Percentiles rank a stretch among this genome's conserved stretches.
These are phyloP conservation scores for Corchorus capsularis DNA, from an alignment of 345 rosid genomes.

Conservation along the genomic window DNA sequence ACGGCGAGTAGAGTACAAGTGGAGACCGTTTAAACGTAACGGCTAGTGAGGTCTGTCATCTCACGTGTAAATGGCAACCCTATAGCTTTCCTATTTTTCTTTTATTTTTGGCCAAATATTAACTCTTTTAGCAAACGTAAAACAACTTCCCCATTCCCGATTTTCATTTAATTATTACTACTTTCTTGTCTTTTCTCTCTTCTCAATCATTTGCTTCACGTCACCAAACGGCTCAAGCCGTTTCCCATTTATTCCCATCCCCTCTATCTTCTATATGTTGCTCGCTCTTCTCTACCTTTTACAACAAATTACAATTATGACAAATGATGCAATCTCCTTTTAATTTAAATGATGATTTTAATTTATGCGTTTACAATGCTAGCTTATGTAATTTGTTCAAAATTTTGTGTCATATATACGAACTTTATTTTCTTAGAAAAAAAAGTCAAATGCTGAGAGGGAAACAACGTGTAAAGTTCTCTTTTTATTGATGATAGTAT, in stretches of 20 bases:
- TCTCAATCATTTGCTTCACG: constrained; percentile 27
- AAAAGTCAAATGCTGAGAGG: not conserved
- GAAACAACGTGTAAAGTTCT: not conserved
- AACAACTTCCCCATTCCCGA: not conserved
- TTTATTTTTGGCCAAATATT: not conserved
- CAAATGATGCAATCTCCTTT: not conserved
- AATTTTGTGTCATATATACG: not conserved
- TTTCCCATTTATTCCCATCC: not conserved
- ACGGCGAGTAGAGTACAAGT: not conserved
- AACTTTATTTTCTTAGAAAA: not conserved
- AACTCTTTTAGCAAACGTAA: constrained; percentile 10
- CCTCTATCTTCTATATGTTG: not conserved
- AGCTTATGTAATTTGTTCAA: not conserved
- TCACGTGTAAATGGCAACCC: not conserved
- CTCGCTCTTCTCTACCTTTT: not conserved
- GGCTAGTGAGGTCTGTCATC: not conserved
- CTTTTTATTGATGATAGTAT: not conserved
- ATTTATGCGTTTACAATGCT: not conserved
- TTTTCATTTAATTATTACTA: not conserved
- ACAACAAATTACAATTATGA: not conserved
- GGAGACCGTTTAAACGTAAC: constrained; percentile 19
- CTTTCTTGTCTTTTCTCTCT: not conserved
- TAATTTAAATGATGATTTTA: not conserved
- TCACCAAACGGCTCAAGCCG: constrained; percentile 16
- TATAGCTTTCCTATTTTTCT: not conserved